phyloP scores from a whole-genome alignment of 2,329 filamentous ascomycete genomes.

The Aspergillus alliaceus region DNA sequence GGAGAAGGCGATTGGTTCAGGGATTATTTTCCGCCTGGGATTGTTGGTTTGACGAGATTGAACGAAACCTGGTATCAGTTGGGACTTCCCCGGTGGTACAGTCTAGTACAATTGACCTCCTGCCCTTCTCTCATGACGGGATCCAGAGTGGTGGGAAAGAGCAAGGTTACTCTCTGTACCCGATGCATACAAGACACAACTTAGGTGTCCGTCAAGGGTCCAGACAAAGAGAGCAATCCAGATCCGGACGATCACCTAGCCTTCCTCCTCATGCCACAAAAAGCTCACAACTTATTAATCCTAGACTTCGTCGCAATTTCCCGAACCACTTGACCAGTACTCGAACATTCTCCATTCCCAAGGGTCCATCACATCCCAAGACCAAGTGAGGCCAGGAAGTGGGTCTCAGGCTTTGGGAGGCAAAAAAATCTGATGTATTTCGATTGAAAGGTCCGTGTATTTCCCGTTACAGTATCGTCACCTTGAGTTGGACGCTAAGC shows the following conservation, averaged over 20 bases:
- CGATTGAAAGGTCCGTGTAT: constrained; percentile 20
- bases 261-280: neutral
- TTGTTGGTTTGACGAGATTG: neutral
- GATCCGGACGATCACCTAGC: neutral
- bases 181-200: neutral
- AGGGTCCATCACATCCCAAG: neutral
- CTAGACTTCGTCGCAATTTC: neutral
- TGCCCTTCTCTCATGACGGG: neutral
- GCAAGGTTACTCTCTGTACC: neutral
- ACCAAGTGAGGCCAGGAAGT: constrained; percentile 1
- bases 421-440: constrained; percentile 1
- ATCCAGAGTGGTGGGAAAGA: neutral
- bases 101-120: neutral
- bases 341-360: constrained; percentile 1
- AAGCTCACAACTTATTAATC: neutral
- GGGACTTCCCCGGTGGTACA: neutral
- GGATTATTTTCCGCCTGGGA: neutral
- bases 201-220: neutral
- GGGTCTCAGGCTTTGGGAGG: constrained; percentile 5
- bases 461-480: constrained; percentile 16
- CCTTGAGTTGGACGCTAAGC: constrained; percentile 6
- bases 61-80: neutral
- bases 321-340: neutral
- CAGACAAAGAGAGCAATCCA: neutral
- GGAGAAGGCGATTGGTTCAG: neutral